Evolutionary conservation across 202 grass and related monocot genomes (phyloP).

Genomic region (Zoysia matrella): DNA sequence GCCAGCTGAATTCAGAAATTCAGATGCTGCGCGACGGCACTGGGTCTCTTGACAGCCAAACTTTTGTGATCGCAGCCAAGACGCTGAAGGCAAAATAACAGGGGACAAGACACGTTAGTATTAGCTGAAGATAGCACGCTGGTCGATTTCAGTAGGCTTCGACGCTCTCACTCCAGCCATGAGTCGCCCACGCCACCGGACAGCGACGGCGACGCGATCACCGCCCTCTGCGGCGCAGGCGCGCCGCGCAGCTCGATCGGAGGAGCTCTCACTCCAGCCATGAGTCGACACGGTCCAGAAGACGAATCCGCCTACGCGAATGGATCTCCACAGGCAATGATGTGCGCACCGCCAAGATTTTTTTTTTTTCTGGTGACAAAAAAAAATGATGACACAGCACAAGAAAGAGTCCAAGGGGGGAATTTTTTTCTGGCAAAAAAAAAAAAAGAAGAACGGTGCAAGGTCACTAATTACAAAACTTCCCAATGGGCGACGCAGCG

Average conservation of each 20-base stretch:
- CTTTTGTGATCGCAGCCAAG: no score
- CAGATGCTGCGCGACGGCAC: no score
- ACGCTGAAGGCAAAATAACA: neutral
- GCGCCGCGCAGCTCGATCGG: neutral
- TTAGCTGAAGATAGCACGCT: no score
- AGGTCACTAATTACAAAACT: constrained; percentile 54
- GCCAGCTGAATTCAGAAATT: no score
- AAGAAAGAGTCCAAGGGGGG: neutral
- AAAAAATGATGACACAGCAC: no score
- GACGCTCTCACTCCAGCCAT: no score
- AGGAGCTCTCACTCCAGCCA: constrained; percentile 37
- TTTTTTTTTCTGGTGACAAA: no score
- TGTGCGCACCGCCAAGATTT: no score
- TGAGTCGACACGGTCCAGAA: neutral
- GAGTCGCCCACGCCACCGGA: neutral
- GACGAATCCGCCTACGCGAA: neutral
- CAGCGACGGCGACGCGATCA: neutral
- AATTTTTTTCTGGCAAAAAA: no score
- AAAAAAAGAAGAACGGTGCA: no score
- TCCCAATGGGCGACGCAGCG: constrained; percentile 1
- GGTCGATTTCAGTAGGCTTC: neutral
- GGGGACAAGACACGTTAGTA: no score
- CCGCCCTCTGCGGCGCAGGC: neutral
- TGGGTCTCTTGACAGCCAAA: no score
- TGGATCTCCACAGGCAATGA: neutral